phyloP scores from a whole-genome alignment of 2,329 filamentous ascomycete genomes.

The Fusarium newnesense region DNA sequence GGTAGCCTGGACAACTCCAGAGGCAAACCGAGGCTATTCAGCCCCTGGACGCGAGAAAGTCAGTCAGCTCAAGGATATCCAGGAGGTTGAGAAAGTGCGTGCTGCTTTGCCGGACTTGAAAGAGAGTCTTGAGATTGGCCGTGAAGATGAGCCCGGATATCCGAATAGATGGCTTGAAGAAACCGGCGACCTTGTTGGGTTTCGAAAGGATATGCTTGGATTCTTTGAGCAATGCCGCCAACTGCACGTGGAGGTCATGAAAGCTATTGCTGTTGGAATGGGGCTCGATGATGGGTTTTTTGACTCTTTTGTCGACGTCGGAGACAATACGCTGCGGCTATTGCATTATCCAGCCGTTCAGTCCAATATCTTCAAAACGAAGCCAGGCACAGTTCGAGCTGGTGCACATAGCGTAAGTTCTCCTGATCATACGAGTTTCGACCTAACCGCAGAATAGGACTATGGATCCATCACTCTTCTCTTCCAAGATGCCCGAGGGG shows the following conservation, averaged over 20 bases:
- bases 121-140: constrained; percentile 73
- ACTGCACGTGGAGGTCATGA: constrained; percentile 83
- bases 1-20: constrained; percentile 76
- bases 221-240: constrained; percentile 81
- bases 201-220: constrained; percentile 76
- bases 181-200: constrained; percentile 55
- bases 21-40: constrained; percentile 80
- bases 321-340: constrained; percentile 77
- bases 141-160: constrained; percentile 65
- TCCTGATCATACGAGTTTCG: neutral
- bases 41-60: constrained; percentile 78
- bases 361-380: constrained; percentile 72
- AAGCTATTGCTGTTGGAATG: constrained; percentile 85
- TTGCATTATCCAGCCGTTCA: constrained; percentile 80
- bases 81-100: constrained; percentile 68
- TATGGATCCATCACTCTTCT: constrained; percentile 71
- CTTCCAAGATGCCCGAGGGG: constrained; percentile 68
- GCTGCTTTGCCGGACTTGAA: constrained; percentile 71
- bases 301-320: constrained; percentile 75
- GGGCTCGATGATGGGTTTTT: constrained; percentile 78
- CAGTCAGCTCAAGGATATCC: constrained; percentile 62
- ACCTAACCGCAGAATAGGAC: constrained; percentile 50
- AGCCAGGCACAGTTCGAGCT: constrained; percentile 77
- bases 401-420: constrained; percentile 74
- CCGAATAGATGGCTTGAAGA: constrained; percentile 82